Percentiles rank a stretch among this genome's conserved stretches.
These are phyloP conservation scores for Arthrinium puccinioides DNA, from an alignment of 2,329 filamentous ascomycete genomes.

Conservation along the genomic window DNA sequence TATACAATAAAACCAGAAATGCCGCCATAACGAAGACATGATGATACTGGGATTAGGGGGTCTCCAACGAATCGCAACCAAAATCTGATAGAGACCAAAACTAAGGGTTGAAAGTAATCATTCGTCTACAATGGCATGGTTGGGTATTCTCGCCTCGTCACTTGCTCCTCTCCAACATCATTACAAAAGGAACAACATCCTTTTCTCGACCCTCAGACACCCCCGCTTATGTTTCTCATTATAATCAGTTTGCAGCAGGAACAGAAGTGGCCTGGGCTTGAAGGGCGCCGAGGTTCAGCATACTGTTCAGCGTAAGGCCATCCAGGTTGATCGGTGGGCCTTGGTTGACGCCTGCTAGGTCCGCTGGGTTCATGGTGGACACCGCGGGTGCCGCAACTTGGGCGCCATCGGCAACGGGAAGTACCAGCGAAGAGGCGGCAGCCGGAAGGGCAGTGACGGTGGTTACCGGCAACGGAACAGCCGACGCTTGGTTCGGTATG, in stretches of 20 bases:
- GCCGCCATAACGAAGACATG: too few species aligned
- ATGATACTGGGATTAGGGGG: too few species aligned
- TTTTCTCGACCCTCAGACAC: too few species aligned
- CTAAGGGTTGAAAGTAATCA: too few species aligned
- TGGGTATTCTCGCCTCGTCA: too few species aligned
- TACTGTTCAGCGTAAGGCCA: constrained; percentile 15
- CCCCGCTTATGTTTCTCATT: too few species aligned
- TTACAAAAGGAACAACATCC: too few species aligned
- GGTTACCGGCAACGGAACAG: too few species aligned
- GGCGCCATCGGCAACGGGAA: constrained; percentile 7
- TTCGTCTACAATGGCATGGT: too few species aligned
- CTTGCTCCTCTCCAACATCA: too few species aligned
- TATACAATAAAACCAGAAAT: constrained; percentile 2
- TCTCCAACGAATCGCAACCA: too few species aligned
- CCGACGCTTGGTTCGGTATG: neutral
- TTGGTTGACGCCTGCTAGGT: constrained; percentile 13
- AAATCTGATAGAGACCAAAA: too few species aligned
- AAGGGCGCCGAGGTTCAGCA: constrained; percentile 17
- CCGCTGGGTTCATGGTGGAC: constrained; percentile 13
- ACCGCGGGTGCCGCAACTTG: constrained; percentile 8
- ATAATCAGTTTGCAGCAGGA: neutral
- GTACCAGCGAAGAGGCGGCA: constrained; percentile 10
- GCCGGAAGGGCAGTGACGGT: neutral
- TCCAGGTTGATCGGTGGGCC: constrained; percentile 18
- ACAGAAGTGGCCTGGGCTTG: neutral